These are phyloP conservation scores for Pittosporum tobira DNA, from an alignment of 129 eudicot genomes.

Conservation along the genomic window DNA sequence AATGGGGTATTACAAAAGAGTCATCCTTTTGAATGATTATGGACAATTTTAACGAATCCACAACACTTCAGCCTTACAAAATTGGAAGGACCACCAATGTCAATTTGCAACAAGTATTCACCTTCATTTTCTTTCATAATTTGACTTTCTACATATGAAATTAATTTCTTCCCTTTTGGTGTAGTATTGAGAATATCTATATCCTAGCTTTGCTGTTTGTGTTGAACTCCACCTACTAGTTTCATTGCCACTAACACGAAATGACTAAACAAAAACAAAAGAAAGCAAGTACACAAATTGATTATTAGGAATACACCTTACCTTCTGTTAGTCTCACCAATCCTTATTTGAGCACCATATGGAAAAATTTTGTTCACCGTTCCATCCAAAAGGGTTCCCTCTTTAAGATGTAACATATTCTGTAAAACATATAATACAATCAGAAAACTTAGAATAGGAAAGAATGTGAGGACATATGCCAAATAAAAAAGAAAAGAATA, in stretches of 20 bases:
- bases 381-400: slow-evolving; percentile 82
- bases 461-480: not conserved
- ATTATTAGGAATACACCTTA: slow-evolving; percentile 17
- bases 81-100: too few relatives aligned
- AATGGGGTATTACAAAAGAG: too few relatives aligned
- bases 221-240: too few relatives aligned
- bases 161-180: too few relatives aligned
- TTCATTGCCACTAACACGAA: not conserved
- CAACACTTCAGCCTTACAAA: too few relatives aligned
- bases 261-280: not conserved
- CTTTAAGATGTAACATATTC: slow-evolving; percentile 56
- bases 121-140: too few relatives aligned
- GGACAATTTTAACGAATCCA: too few relatives aligned
- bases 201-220: too few relatives aligned
- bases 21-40: too few relatives aligned
- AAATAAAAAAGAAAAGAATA: not conserved
- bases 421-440: slow-evolving; percentile 17
- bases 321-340: slow-evolving; percentile 86
- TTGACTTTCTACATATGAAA: too few relatives aligned
- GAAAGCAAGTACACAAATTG: not conserved
- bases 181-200: too few relatives aligned
- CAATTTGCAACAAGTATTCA: too few relatives aligned
- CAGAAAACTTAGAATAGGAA: not conserved
- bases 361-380: slow-evolving; percentile 65
- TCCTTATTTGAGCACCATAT: slow-evolving; percentile 86